These are phyloP conservation scores for Pyrenula massariospora DNA, from an alignment of 495 filamentous ascomycete species.

Conservation along the genomic window DNA sequence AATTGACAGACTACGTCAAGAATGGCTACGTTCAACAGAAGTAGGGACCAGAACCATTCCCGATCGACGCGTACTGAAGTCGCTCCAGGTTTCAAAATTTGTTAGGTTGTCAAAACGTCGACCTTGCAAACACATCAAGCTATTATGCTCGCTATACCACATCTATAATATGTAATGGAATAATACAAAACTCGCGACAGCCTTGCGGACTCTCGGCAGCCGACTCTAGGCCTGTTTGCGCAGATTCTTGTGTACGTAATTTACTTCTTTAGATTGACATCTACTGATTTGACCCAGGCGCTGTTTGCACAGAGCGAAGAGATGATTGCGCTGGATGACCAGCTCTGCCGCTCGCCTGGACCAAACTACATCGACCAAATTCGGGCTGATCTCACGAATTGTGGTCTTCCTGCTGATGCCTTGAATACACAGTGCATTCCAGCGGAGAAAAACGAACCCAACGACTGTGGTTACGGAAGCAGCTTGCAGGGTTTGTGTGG, in stretches of 20 bases:
- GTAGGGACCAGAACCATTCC: slow-evolving; percentile 36
- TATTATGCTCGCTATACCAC: slow-evolving; percentile 92
- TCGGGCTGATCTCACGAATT: slow-evolving; percentile 85
- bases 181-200: slow-evolving; percentile 82
- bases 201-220: slow-evolving; percentile 52
- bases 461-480: slow-evolving; percentile 75
- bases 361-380: slow-evolving; percentile 62
- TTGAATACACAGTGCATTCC: slow-evolving; percentile 64
- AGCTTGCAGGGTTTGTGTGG: slow-evolving; percentile 79
- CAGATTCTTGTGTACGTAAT: slow-evolving; percentile 70
- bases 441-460: slow-evolving; percentile 67
- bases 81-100: slow-evolving; percentile 53
- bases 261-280: too few relatives aligned
- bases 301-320: slow-evolving; percentile 79
- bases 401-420: slow-evolving; percentile 67
- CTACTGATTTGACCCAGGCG: slow-evolving; percentile 42
- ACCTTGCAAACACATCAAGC: slow-evolving; percentile 67
- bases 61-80: slow-evolving; percentile 9
- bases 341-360: slow-evolving; percentile 55
- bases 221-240: slow-evolving; percentile 70
- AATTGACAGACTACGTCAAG: slow-evolving; percentile 60
- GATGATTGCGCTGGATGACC: slow-evolving; percentile 61
- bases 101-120: slow-evolving; percentile 71
- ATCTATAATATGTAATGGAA: slow-evolving; percentile 85
- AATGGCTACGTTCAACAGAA: slow-evolving; percentile 63